Base-by-base conservation (phyloP, 805 yeast species). In the Yarrowia sp. region DNA sequence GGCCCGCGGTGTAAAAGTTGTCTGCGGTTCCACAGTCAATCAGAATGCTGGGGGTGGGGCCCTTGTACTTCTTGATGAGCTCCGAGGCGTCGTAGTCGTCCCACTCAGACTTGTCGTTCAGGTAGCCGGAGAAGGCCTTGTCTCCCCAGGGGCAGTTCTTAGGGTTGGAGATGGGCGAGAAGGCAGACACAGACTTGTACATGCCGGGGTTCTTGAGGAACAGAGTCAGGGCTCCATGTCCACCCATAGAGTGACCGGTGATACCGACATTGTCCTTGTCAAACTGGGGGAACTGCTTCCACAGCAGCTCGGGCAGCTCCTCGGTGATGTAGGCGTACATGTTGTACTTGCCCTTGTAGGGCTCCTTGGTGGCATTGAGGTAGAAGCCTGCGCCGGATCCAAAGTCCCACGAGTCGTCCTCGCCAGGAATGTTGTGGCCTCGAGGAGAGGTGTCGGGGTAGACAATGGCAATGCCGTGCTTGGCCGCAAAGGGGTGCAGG, bases 221-320 rank as follows among this genome's bases (percentile, higher is more conserved):
- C n/a, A 87, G 81, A 70, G 89, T 80, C 70, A 94, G 79, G 0
- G 99, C 97, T 69, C 98, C 99, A 77, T 85, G 91, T 0, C 99
- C 99, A 64, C 99, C 99, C 98, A 95, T 95, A 0, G 99, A 95
- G 78, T 95, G 98, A 53, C 99, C 99, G n/a, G 95, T 87, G 72
- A 94, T 86, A 22, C 94, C 85, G 65, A 87, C 83, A 49, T 85
- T 88, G 48, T 79, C 77, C 35, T 73, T 45, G 78, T 94, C 92
- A 70, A 94, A 80, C 49, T 79, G 77, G 2, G 80, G 70, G 41
- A 77, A 79, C 66, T 80, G 76, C 40, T 75, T 75, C 14, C 83
- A 77, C 72, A 91, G 80, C 38, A 78, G 79, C 32, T 79, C 79
- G 46, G 89, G 88, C 70, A 94, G 82, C 77, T 94, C 99, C 46